Evolutionary conservation across 176 grass and related monocot genomes (phyloP), one percentile per base, ranked within the genome.

Genomic region (Oryza glaberrima): DNA sequence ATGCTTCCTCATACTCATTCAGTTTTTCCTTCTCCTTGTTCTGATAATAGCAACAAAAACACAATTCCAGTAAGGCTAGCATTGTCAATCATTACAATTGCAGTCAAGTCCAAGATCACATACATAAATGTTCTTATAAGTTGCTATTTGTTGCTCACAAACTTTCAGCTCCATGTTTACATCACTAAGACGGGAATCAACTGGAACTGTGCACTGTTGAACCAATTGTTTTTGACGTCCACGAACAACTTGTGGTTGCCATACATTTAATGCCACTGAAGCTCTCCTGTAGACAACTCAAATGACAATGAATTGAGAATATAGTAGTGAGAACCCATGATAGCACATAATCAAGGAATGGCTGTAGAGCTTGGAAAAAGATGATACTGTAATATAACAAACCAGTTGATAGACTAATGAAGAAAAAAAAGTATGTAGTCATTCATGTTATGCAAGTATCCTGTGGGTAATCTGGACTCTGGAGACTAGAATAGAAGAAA

Each of bases 81-180:
- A 38, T 71, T 65, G 84, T 66, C 13, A 49, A 20, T 28, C 60
- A 17, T 81, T 25, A 30, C 35, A 73, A 75, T 73, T 83, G 28
- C 66, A 72, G 15, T 63, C 41, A 78, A 83, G 79, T 9, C 12
- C 12, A 83, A 83, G 71, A 78, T 85, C 60, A 79, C 96, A 94
- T 96, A 99, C 96, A 70, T 99, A 94, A 58, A 28, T 52, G 49
- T 92, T 95, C 65, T 89, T 89, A 84, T 85, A 91, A 68, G 78
- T 88, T 76, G 56, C 78, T 83, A 96, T 91, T 86, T 99, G 91
- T 94, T 96, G 93, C 96, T 90, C 94, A 91, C 96, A 99, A 89
- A 99, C 93, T 96, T 89, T 92, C 77, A 92, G 75, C 44, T 99
- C 93, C 96, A 99, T 99, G 69, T 82, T 89, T 61, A 96, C 43